Evolutionary conservation across 73 alveolate genomes (phyloP), one percentile per base, ranked within the genome.

Genomic region (Paramecium sonneborni): DNA sequence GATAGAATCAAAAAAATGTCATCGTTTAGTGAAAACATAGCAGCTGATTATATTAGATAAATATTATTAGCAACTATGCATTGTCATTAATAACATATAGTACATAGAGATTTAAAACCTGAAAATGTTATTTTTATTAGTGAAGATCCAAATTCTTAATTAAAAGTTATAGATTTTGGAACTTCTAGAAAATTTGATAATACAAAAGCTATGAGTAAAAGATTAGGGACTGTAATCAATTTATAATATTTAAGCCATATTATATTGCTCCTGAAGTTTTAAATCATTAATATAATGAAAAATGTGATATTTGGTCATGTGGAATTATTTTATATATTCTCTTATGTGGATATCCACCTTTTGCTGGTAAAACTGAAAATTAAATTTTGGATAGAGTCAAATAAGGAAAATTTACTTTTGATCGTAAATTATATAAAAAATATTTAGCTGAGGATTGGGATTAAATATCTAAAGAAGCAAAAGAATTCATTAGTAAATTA

Each of bases 81-180:
- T 85, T 95, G 98, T 48, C 99, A 97, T 86, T 84, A 86, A 43
- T 92, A 93, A 92, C 93, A 93, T 38, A 95, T 96, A 15, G 96
- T 97, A 2, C 99, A 97, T 87, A 86, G 99, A 92, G 99, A 97
- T 87, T 58, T 97, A 28, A 97, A 97, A 67, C 99, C 99, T 21
- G 98, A 96, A 67, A 97, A 97, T 92, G 92, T 97, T 72, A 76
- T 97, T 41, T 96, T 97, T 48, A 95, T 87, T 39, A 93, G 94
- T 37, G 93, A 94, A 52, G 95, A 95, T 43, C 86, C 90, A 6
- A 82, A 92, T 26, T 79, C 90, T 11, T 85, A 70, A 32, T 67
- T 96, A 8, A 97, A 97, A 94, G 95, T 97, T 26, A 97, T 97
- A 15, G 99, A 97, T 93, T 97, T 97, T 92, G 99, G 99, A 5